Conservation (phyloP, 192 early-diverging fungal genomes). For the Podila minutissima region DNA sequence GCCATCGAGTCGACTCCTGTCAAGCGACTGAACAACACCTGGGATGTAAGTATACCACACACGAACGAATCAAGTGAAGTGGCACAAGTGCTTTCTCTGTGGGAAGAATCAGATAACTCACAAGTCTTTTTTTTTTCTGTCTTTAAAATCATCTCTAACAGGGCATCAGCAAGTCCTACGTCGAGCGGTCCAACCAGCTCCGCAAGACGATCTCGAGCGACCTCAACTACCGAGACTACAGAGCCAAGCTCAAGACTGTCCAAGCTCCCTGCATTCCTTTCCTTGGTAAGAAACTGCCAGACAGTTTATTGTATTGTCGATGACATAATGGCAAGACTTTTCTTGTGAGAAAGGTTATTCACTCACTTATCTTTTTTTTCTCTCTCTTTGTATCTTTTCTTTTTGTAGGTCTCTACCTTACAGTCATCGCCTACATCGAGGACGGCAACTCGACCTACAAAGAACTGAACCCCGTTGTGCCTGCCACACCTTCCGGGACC, state of each 20-base stretch:
- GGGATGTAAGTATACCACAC: conserved; percentile 32
- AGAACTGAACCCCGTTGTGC: conserved; percentile 5
- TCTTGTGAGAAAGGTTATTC: too few relatives aligned
- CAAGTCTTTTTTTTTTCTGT: neutral
- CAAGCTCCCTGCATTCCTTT: conserved; percentile 44
- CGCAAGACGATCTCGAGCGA: conserved; percentile 34
- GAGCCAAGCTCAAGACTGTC: conserved; percentile 41
- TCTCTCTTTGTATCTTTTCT: neutral
- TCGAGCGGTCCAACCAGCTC: conserved; percentile 28
- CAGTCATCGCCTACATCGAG: conserved; percentile 35
- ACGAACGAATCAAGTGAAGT: too few relatives aligned
- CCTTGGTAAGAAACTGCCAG: conserved; percentile 11
- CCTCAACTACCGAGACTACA: conserved; percentile 24
- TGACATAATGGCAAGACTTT: neutral
- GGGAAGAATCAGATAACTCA: neutral
- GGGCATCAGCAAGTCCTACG: conserved; percentile 37
- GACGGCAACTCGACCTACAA: conserved; percentile 49
- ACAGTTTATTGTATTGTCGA: neutral
- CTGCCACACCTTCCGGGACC: neutral
- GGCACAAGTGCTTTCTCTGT: too few relatives aligned
- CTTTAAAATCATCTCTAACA: neutral
- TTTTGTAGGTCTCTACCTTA: conserved; percentile 23
- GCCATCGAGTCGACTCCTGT: conserved; percentile 44
- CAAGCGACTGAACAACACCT: conserved; percentile 38
- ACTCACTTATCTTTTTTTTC: neutral